Conservation (phyloP, 805 yeast species). For the Starmerella apicola region DNA sequence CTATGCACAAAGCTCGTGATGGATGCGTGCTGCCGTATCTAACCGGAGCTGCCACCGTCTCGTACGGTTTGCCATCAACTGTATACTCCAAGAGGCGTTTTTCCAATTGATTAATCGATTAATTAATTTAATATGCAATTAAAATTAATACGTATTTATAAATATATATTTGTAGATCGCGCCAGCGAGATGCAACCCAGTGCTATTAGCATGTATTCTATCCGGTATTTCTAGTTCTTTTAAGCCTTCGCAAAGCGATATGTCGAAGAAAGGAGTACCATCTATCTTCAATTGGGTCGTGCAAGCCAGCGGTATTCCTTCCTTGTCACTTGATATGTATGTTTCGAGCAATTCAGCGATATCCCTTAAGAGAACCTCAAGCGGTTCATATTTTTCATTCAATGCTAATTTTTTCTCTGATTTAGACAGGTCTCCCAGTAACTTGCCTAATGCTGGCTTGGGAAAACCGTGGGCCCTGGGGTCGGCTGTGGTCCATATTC, state of each 20-base stretch:
- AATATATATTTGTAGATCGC: constrained; percentile 9
- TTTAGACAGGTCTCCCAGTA: background rate
- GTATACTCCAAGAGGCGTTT: background rate
- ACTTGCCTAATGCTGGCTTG: background rate
- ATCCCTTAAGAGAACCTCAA: constrained; percentile 5
- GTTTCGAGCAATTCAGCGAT: background rate
- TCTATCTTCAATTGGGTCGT: background rate
- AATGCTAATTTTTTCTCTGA: background rate
- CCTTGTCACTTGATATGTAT: background rate
- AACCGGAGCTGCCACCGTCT: constrained; percentile 87
- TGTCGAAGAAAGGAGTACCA: background rate
- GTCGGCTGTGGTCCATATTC: constrained; percentile 7
- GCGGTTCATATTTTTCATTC: constrained; percentile 1
- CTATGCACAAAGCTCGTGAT: constrained; percentile 51
- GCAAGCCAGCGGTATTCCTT: background rate
- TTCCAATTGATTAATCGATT: no score
- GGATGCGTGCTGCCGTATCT: constrained; percentile 57
- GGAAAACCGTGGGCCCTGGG: constrained; percentile 1
- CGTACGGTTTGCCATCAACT: constrained; percentile 66
- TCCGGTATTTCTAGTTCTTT: constrained; percentile 5
- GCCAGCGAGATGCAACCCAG: constrained; percentile 13
- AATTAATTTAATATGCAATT: background rate
- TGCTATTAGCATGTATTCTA: constrained; percentile 1
- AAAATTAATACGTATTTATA: background rate
- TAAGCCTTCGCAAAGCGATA: background rate